Evolutionary conservation across 345 rosid species (phyloP).

Genomic region (Linum lewisii): DNA sequence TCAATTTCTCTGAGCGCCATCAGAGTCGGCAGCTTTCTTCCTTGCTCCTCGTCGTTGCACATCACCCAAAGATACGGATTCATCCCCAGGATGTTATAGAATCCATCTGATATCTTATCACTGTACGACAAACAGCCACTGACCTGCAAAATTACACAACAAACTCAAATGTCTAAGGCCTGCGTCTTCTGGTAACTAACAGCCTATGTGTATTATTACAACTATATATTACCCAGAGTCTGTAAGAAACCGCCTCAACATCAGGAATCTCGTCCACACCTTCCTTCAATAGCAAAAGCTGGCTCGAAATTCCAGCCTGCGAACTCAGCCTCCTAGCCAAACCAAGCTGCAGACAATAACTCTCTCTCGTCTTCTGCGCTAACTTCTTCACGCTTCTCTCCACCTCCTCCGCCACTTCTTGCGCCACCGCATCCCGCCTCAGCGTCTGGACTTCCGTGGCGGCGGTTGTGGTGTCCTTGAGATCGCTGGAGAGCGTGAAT

Average conservation of each 20-base stretch:
- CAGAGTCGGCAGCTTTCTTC: constrained; percentile 55
- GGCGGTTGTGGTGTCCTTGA: constrained; percentile 35
- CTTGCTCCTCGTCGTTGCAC: constrained; percentile 73
- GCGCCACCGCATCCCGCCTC: constrained; percentile 19
- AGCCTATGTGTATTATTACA: no score
- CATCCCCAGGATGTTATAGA: constrained; percentile 89
- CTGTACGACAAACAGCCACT: constrained; percentile 82
- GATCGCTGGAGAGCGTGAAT: constrained; percentile 32
- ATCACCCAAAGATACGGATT: constrained; percentile 86
- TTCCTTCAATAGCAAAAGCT: constrained; percentile 30
- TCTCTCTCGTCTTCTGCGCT: constrained; percentile 42
- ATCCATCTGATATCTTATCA: constrained; percentile 86
- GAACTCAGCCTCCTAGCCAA: constrained; percentile 64
- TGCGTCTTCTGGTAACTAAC: not conserved
- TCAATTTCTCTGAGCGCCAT: constrained; percentile 59
- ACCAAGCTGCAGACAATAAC: constrained; percentile 61
- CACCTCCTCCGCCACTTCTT: constrained; percentile 19
- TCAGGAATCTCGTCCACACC: constrained; percentile 24
- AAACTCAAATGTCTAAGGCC: not conserved
- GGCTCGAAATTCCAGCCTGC: constrained; percentile 49
- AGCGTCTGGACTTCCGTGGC: constrained; percentile 13
- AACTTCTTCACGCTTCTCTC: constrained; percentile 21
- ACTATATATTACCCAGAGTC: constrained; percentile 93
- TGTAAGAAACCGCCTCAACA: constrained; percentile 62
- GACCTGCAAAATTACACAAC: constrained; percentile 34